A percentile compares a stretch with the other conserved stretches of the same genome.
phyloP scores from a whole-genome alignment of 306 rosid genomes.

The Argentina anserina region DNA sequence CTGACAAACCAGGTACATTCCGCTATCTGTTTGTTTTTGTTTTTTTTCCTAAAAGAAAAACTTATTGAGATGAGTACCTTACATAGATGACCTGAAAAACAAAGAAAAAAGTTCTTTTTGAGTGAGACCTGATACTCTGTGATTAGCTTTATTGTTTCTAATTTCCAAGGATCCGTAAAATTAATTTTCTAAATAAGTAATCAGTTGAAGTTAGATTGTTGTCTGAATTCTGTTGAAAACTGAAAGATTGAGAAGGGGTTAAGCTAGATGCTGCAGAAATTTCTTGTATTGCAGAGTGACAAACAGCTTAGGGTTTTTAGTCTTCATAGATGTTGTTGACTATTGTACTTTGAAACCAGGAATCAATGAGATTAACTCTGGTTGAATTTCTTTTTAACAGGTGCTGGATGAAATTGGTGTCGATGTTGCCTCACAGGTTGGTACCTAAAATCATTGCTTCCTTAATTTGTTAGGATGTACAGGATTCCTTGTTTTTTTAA shows the following conservation, averaged over 20 bases:
- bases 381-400: conserved; percentile 37
- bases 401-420: conserved; percentile 98
- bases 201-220: neutral
- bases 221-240: neutral
- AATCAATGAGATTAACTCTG: conserved; percentile 30
- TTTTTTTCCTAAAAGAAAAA: too few species aligned
- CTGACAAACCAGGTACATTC: conserved; percentile 79
- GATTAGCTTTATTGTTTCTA: neutral
- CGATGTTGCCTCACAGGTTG: conserved; percentile 92
- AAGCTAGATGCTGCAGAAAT: conserved; percentile 8
- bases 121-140: neutral
- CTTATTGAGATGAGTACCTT: neutral
- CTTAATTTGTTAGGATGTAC: neutral
- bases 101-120: neutral
- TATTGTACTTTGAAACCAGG: conserved; percentile 21
- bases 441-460: conserved; percentile 18
- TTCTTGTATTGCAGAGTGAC: neutral
- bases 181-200: neutral
- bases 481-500: conserved; percentile 23
- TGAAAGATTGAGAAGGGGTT: conserved; percentile 18
- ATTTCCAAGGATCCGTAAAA: neutral
- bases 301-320: conserved; percentile 6
- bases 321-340: conserved; percentile 6
- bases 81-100: neutral
- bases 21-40: conserved; percentile 20